Conservation (phyloP, 108 stramenopile genomes). For the Cyclotella cryptica region DNA sequence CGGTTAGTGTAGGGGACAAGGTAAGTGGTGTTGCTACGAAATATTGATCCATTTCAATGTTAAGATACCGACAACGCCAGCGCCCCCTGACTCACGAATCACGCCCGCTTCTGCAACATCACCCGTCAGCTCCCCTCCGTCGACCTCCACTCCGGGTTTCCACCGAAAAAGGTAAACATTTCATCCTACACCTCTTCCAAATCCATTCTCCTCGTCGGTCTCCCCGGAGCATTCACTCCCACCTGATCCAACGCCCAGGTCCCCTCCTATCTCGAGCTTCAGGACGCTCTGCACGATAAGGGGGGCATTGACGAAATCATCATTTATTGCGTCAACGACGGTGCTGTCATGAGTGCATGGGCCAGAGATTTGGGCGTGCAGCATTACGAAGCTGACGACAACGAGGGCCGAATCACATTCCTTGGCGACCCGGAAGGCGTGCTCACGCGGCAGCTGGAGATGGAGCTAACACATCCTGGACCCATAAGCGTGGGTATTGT, state of each 20-base stretch:
- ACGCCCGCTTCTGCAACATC: too few relatives aligned
- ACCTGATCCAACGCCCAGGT: conserved; percentile 56
- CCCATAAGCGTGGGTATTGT: conserved; percentile 45
- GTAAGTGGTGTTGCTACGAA: conserved; percentile 2
- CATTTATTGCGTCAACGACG: conserved; percentile 59
- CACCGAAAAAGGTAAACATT: conserved; percentile 41
- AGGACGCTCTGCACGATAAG: conserved; percentile 29
- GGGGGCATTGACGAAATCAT: conserved; percentile 52
- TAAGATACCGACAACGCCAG: too few relatives aligned
- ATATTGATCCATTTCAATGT: too few relatives aligned
- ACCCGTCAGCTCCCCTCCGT: conserved; percentile 49
- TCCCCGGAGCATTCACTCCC: conserved; percentile 59
- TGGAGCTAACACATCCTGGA: conserved; percentile 56
- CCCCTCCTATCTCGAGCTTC: conserved; percentile 47
- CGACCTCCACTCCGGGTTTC: conserved; percentile 53
- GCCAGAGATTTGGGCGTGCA: conserved; percentile 35
- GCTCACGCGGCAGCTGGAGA: conserved; percentile 43
- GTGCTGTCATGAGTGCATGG: conserved; percentile 60
- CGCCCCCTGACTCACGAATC: too few relatives aligned
- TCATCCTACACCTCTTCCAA: conserved; percentile 36
- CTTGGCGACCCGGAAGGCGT: conserved; percentile 46
- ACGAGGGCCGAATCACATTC: conserved; percentile 32
- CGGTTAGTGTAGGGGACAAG: conserved; percentile 42
- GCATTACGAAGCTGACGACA: conserved; percentile 24
- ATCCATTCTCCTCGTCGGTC: conserved; percentile 49